Percentiles rank a stretch among this genome's conserved stretches.
These are phyloP conservation scores for Chimonanthus praecox DNA, from an alignment of 164 flowering plant genomes.

Conservation along the genomic window DNA sequence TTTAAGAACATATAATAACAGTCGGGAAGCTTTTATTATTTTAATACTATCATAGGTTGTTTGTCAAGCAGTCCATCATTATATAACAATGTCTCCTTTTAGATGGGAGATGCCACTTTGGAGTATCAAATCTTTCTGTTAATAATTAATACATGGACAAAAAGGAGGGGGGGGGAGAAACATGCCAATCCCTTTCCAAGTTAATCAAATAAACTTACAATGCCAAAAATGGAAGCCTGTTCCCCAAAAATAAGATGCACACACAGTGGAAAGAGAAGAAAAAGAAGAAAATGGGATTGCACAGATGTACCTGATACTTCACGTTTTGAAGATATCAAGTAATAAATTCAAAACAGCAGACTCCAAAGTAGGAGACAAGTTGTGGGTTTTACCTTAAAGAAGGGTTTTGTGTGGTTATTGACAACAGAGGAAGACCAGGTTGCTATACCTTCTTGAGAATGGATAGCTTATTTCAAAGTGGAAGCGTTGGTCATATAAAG, in stretches of 20 bases:
- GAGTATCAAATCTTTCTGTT: neutral
- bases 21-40: neutral
- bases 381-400: constrained; percentile 6
- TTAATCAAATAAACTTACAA: too few species aligned
- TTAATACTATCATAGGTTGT: neutral
- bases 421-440: constrained; percentile 23
- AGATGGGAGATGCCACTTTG: neutral
- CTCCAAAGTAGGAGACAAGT: constrained; percentile 16
- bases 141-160: too few species aligned
- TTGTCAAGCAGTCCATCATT: neutral
- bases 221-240: constrained; percentile 25
- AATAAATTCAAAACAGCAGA: constrained; percentile 24
- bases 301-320: constrained; percentile 10
- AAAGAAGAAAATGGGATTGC: constrained; percentile 14
- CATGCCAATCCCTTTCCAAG: neutral
- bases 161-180: neutral
- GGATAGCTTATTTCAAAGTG: constrained; percentile 47
- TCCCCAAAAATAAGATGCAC: constrained; percentile 16
- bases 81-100: neutral
- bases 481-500: constrained; percentile 16
- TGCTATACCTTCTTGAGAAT: constrained; percentile 19
- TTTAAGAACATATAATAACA: too few species aligned
- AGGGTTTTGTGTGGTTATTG: constrained; percentile 21
- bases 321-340: constrained; percentile 17
- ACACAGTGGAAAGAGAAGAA: constrained; percentile 1